phyloP scores from a whole-genome alignment of 2,329 filamentous ascomycete species.

The Teratosphaeria zuluensis region DNA sequence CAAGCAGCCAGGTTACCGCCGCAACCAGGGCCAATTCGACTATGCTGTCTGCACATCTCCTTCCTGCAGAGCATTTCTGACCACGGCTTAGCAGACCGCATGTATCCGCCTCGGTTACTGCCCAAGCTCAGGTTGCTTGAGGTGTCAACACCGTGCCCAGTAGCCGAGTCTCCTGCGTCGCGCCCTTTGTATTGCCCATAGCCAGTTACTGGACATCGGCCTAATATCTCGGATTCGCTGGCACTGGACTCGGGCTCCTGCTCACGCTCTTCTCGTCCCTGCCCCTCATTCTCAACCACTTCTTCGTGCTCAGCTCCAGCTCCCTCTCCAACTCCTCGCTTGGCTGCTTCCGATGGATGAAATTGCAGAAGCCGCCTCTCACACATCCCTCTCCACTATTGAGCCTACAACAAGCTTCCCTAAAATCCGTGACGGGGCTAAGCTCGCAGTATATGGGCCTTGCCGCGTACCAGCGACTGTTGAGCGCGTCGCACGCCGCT shows the following conservation, averaged over 20 bases:
- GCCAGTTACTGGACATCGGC: background rate
- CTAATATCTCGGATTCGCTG: conserved; percentile 56
- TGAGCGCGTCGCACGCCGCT: conserved; percentile 85
- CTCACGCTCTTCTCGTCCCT: conserved; percentile 73
- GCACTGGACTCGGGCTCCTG: conserved; percentile 79
- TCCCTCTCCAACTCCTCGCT: conserved; percentile 80
- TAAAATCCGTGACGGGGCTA: conserved; percentile 92
- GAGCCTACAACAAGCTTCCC: conserved; percentile 90
- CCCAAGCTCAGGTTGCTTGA: too few species aligned
- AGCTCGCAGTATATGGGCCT: conserved; percentile 97
- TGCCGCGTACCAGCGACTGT: conserved; percentile 92
- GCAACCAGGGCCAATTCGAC: background rate
- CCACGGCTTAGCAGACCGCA: background rate
- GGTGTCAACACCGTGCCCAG: too few species aligned
- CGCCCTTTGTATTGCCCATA: background rate
- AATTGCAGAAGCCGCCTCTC: conserved; percentile 95
- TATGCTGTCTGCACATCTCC: background rate
- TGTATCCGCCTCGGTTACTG: background rate
- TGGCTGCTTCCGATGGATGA: conserved; percentile 97
- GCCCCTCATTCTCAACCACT: conserved; percentile 82
- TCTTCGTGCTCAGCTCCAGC: conserved; percentile 80
- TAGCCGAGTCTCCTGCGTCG: background rate
- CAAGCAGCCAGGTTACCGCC: background rate
- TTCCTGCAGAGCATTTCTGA: background rate
- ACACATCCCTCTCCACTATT: conserved; percentile 95